These are phyloP conservation scores for Neocatenulostroma microsporum DNA, from an alignment of 2,329 filamentous ascomycete species.

Conservation along the genomic window DNA sequence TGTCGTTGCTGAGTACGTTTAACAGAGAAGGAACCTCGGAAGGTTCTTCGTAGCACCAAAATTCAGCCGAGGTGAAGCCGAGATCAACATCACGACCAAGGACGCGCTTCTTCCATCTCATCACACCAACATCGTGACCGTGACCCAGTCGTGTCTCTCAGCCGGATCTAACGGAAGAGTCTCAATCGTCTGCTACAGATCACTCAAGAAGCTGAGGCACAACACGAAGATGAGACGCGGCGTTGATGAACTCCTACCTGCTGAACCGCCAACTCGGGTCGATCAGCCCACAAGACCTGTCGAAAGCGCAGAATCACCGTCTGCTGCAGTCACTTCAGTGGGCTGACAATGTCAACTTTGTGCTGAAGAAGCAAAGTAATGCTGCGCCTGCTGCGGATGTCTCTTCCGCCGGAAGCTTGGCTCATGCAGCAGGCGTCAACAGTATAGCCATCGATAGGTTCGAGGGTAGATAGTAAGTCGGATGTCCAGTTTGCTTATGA, in stretches of 20 bases:
- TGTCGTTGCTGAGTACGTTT: too few relatives aligned
- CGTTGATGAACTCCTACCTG: slow-evolving; percentile 62
- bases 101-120: too few relatives aligned
- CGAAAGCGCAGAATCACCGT: slow-evolving; percentile 56
- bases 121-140: too few relatives aligned
- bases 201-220: too few relatives aligned
- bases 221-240: too few relatives aligned
- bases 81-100: too few relatives aligned
- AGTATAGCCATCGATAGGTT: slow-evolving; percentile 73
- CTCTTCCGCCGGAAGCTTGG: slow-evolving; percentile 31
- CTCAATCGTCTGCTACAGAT: too few relatives aligned
- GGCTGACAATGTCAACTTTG: slow-evolving; percentile 59
- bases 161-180: too few relatives aligned
- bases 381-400: slow-evolving; percentile 50
- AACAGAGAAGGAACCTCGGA: too few relatives aligned
- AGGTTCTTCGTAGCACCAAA: too few relatives aligned
- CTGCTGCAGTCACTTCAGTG: slow-evolving; percentile 63
- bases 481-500: background rate
- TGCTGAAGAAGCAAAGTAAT: slow-evolving; percentile 78
- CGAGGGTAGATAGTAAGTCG: slow-evolving; percentile 61
- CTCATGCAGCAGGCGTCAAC: slow-evolving; percentile 69
- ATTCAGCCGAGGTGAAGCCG: too few relatives aligned
- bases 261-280: slow-evolving; percentile 68
- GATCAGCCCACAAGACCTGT: slow-evolving; percentile 55
- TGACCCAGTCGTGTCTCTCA: too few relatives aligned